A percentile compares a stretch with the other conserved stretches of the same genome.
These are phyloP conservation scores for Parmelia sp. DNA, from an alignment of 495 filamentous ascomycete species.

Conservation along the genomic window DNA sequence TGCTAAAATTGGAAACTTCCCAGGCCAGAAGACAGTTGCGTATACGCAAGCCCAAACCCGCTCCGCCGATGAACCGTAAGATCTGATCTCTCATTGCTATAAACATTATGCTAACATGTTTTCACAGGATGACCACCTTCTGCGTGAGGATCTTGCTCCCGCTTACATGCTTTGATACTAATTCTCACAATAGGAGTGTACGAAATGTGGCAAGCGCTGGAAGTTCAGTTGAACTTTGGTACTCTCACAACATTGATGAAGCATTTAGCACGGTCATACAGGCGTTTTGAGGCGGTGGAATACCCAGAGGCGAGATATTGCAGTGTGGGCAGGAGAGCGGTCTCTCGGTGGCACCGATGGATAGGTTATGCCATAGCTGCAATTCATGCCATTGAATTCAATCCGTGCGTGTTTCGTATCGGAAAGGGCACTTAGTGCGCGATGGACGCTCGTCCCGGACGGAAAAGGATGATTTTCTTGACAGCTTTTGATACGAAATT, in stretches of 20 bases:
- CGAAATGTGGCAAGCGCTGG: conserved; percentile 14
- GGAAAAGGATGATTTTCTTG: too few species aligned
- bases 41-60: conserved; percentile 91
- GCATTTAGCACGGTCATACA: conserved; percentile 12
- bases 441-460: background rate
- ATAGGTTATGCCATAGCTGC: background rate
- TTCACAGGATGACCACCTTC: conserved; percentile 35
- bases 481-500: background rate
- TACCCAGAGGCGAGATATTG: conserved; percentile 7
- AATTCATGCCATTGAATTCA: background rate
- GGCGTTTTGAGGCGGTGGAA: conserved; percentile 11
- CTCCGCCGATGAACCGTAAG: conserved; percentile 65
- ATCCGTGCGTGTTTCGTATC: background rate
- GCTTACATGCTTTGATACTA: background rate
- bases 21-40: conserved; percentile 79
- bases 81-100: background rate
- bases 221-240: conserved; percentile 12
- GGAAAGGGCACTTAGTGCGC: background rate
- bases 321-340: background rate
- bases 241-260: background rate
- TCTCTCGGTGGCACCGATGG: background rate
- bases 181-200: conserved; percentile 3
- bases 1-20: background rate
- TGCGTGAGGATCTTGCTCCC: conserved; percentile 22
- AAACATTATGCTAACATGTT: background rate